Evolutionary conservation across 2,329 filamentous ascomycete genomes (phyloP), one percentile per base, ranked within the genome.

Genomic region (Apiospora aurea): DNA sequence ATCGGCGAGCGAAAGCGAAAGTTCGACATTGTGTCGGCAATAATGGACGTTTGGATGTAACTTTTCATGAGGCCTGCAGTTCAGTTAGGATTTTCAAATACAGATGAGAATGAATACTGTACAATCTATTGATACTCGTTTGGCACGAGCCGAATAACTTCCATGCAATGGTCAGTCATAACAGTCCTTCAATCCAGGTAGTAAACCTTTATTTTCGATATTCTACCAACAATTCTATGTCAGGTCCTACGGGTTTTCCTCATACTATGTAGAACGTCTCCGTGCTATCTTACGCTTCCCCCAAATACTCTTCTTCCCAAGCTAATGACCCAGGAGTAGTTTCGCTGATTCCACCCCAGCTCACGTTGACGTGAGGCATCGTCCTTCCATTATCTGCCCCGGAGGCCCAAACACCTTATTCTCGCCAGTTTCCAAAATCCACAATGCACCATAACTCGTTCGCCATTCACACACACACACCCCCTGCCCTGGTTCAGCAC

Each of bases 61-160:
- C 44, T 47, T 47, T 47, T 47, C 44, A 47, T 47, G 44, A 47
- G 44, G 44, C 44, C 44, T 47, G 44, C 44, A 47, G 44, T 47
- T 49, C 38, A 38, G 8, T 38, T 38, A 38, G 38, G 38, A 38
- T 38, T 38, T 4, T 8, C 38, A 38, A 38, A 38, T 38, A 49
- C 47, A 49, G 47, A 49, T 49, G 47, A 49, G 47, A 49, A 49
- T 49, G n/a, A 49, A 49, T n/a, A 49, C 7, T n/a, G n/a, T n/a
- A n/a, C n/a, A 38, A 38, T 38, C 38, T 38, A 38, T 38, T 38
- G 38, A 38, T 38, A 38, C 38, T 38, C 38, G 38, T 38, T 38
- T 38, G 38, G 38, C 38, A 38, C 38, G 38, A 38, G 38, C 38
- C 38, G 38, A 51, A 51, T 24, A 51, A 18, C 49, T 24, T 13